Conservation (phyloP, 2,329 filamentous ascomycete species). For the Penicillium sumatraense region DNA sequence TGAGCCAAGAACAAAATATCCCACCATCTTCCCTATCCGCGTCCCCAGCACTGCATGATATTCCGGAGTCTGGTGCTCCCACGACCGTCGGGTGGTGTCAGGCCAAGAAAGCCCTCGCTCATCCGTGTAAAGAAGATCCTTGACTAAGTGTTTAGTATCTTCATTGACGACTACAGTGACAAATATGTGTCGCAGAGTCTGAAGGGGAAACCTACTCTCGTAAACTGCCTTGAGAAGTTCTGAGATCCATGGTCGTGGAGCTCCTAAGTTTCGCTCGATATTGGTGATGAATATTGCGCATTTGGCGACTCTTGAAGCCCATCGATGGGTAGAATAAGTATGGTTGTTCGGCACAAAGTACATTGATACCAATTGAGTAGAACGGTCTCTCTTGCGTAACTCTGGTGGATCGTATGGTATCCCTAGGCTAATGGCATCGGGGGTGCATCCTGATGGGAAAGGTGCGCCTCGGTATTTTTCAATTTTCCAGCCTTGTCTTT, state of each 20-base stretch:
- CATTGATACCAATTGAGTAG: not conserved
- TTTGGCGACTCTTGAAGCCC: not conserved
- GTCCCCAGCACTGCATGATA: conserved; percentile 9
- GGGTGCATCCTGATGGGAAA: not conserved
- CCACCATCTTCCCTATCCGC: conserved; percentile 1
- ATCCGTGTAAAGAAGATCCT: not conserved
- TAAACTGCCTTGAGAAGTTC: not conserved
- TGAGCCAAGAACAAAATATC: conserved; percentile 7
- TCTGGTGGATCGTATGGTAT: not conserved
- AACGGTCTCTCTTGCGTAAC: not conserved
- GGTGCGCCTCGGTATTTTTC: not conserved
- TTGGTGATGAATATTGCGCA: not conserved
- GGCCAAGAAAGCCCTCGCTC: not conserved
- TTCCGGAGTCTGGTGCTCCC: conserved; percentile 6
- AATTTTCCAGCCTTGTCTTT: not conserved
- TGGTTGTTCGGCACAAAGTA: not conserved
- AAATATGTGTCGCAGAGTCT: not conserved
- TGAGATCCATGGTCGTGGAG: not conserved
- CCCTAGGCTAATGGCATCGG: not conserved
- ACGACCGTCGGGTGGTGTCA: not conserved
- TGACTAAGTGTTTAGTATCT: not conserved
- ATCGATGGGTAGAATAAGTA: not conserved
- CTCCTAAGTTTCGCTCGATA: not conserved
- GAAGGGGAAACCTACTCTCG: not conserved
- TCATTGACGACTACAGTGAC: not conserved